Conservation (phyloP, 331 rosid genomes). For the Acacia pycnantha region DNA sequence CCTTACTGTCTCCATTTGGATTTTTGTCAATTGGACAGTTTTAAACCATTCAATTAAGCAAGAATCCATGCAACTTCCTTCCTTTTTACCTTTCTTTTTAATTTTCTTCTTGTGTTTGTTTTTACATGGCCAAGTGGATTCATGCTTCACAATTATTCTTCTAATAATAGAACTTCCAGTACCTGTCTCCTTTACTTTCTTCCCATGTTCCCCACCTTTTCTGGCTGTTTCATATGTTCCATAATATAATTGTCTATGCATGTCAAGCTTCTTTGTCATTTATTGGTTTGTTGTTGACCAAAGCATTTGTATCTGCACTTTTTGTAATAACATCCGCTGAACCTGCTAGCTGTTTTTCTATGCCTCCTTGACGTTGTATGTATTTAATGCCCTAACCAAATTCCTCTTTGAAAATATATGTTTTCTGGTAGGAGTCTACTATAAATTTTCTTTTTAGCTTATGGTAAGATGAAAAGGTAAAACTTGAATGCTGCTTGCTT, state of each 20-base stretch:
- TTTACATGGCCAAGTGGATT: slow-evolving; percentile 20
- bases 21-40: slow-evolving; percentile 33
- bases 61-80: slow-evolving; percentile 22
- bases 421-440: slow-evolving; percentile 17
- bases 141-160: slow-evolving; percentile 26
- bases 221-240: slow-evolving; percentile 35
- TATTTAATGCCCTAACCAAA: slow-evolving; percentile 14
- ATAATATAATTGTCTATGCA: slow-evolving; percentile 15
- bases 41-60: slow-evolving; percentile 38
- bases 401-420: neutral
- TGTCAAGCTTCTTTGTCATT: slow-evolving; percentile 27
- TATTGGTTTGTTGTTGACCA: slow-evolving; percentile 18
- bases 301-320: slow-evolving; percentile 28
- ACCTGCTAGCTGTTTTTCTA: slow-evolving; percentile 26
- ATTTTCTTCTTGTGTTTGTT: slow-evolving; percentile 2
- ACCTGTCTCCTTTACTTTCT: slow-evolving; percentile 28
- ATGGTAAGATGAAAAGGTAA: slow-evolving; percentile 36
- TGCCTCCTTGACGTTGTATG: slow-evolving; percentile 3
- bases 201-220: slow-evolving; percentile 23
- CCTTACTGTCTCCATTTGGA: slow-evolving; percentile 33
- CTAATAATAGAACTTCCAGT: slow-evolving; percentile 28
- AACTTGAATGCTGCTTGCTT: slow-evolving; percentile 10
- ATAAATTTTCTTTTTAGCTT: slow-evolving; percentile 17
- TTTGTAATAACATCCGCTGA: slow-evolving; percentile 20
- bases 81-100: neutral